Percentiles rank a stretch among this genome's conserved stretches.
phyloP scores from a whole-genome alignment of 108 stramenopile species.

The Conticribra weissflogii region DNA sequence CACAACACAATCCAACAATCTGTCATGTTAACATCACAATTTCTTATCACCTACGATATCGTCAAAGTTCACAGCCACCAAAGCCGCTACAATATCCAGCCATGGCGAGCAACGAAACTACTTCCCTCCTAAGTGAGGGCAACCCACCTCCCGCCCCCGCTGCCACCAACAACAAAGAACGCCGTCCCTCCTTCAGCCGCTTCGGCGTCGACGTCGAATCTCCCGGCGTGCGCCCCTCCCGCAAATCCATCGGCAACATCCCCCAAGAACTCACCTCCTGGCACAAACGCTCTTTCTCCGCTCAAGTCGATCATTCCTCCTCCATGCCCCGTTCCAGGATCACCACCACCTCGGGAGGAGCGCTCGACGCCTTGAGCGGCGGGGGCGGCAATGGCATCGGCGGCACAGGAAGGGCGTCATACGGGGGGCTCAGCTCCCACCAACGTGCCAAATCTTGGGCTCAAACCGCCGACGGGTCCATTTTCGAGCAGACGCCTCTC shows the following conservation, averaged over 20 bases:
- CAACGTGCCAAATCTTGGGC: conserved; percentile 34
- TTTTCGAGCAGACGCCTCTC: conserved; percentile 53
- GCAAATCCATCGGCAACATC: conserved; percentile 32
- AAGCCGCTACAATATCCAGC: no score
- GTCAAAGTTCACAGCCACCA: no score
- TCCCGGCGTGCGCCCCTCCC: conserved; percentile 10
- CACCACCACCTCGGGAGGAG: no score
- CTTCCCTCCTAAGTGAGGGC: neutral
- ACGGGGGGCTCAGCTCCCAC: conserved; percentile 10
- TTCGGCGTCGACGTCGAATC: conserved; percentile 1
- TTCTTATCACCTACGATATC: no score
- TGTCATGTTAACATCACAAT: no score
- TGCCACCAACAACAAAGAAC: neutral
- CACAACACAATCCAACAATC: no score
- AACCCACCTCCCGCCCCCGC: neutral
- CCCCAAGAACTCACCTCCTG: conserved; percentile 25
- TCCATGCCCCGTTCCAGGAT: neutral
- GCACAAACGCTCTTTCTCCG: conserved; percentile 30
- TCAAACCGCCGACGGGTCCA: conserved; percentile 30
- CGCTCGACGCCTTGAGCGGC: no score
- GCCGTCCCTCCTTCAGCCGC: neutral
- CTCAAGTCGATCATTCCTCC: conserved; percentile 16
- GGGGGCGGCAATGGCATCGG: neutral
- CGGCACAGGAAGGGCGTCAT: neutral
- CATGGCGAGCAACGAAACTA: neutral